Evolutionary conservation across 345 rosid genomes (phyloP).

Genomic region (Salix exigua): DNA sequence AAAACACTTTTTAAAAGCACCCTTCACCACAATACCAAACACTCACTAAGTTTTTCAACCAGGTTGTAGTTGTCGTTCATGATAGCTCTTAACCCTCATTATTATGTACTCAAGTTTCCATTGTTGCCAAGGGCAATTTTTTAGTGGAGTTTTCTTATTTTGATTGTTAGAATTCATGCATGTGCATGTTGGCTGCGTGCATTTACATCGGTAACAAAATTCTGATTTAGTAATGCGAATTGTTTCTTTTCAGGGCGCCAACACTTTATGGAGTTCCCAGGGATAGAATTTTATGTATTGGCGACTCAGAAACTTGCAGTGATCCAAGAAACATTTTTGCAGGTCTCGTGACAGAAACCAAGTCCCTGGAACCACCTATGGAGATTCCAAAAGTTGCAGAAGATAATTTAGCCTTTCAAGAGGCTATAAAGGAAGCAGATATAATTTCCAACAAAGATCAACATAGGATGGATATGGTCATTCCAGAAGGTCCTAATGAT

Average conservation of each 20-base stretch:
- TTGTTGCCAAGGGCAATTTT: too few relatives aligned
- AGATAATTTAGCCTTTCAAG: constrained; percentile 36
- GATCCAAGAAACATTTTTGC: constrained; percentile 54
- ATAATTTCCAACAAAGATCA: constrained; percentile 6
- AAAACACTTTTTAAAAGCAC: too few relatives aligned
- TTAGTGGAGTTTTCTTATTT: too few relatives aligned
- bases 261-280: constrained; percentile 82
- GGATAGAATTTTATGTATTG: constrained; percentile 50
- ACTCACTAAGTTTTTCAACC: background rate
- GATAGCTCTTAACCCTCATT: background rate
- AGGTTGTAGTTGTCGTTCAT: background rate
- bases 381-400: constrained; percentile 29
- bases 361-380: constrained; percentile 39
- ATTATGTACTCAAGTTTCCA: too few relatives aligned
- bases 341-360: constrained; percentile 38
- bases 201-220: background rate
- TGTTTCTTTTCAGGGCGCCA: constrained; percentile 57
- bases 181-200: background rate
- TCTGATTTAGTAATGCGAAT: background rate
- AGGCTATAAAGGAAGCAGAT: constrained; percentile 29
- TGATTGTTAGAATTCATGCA: background rate
- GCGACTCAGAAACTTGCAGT: constrained; percentile 55
- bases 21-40: too few relatives aligned
- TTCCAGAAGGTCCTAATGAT: constrained; percentile 21
- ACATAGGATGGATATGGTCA: constrained; percentile 8